Conservation (phyloP, 2,329 filamentous ascomycete genomes). For the Bisporella sp. region DNA sequence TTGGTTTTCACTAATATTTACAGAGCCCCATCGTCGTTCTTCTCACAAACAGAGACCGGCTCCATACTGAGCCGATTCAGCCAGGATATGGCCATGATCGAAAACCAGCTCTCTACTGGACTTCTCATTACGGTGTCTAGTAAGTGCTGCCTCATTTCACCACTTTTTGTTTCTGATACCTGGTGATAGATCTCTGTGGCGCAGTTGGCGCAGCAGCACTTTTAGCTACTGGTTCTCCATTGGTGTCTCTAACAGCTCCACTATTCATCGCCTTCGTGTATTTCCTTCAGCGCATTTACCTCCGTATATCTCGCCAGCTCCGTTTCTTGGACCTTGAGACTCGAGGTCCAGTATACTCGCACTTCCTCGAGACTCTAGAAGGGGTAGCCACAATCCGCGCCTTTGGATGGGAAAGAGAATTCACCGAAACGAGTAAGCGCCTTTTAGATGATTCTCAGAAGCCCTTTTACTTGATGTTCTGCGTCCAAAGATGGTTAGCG, state of each 20-base stretch:
- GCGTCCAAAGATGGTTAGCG: constrained; percentile 48
- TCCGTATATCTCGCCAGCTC: constrained; percentile 53
- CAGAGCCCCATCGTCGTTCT: constrained; percentile 4
- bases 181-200: neutral
- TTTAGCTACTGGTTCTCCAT: neutral
- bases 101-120: neutral
- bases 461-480: constrained; percentile 48
- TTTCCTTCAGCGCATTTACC: constrained; percentile 47
- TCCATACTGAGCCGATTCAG: constrained; percentile 1
- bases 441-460: constrained; percentile 43
- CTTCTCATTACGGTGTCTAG: neutral
- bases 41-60: constrained; percentile 12
- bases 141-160: neutral
- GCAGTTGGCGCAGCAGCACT: neutral
- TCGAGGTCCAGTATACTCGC: constrained; percentile 51
- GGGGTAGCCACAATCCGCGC: constrained; percentile 48
- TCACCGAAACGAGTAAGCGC: constrained; percentile 28
- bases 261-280: constrained; percentile 30
- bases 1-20: no score
- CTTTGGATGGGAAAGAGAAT: constrained; percentile 33
- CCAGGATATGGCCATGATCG: constrained; percentile 1
- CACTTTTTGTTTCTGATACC: neutral
- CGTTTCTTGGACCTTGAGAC: constrained; percentile 53
- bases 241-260: neutral
- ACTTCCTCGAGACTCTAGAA: constrained; percentile 49